A percentile compares a stretch with the other conserved stretches of the same genome.
Conservation (phyloP, 306 rosid species). For the Cucumis cinereus region DNA sequence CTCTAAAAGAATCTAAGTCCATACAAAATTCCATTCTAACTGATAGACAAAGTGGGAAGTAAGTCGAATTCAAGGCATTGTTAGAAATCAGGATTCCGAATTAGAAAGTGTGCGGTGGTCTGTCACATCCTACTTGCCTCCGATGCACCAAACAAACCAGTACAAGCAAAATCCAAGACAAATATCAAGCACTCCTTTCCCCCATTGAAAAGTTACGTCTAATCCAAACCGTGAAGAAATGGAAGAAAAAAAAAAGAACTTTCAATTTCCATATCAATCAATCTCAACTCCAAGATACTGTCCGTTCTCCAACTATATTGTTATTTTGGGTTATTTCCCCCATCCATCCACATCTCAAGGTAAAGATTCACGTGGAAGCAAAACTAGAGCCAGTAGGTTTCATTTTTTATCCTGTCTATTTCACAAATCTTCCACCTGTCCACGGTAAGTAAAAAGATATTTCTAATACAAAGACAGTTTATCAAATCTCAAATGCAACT, state of each 20-base stretch:
- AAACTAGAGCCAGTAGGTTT: neutral
- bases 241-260: neutral
- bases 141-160: neutral
- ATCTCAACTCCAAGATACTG: neutral
- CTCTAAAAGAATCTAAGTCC: too few relatives aligned
- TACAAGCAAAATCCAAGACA: neutral
- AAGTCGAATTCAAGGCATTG: too few relatives aligned
- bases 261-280: neutral
- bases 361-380: neutral
- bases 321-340: neutral
- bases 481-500: neutral
- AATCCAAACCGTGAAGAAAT: neutral
- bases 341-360: neutral
- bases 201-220: too few relatives aligned
- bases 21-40: too few relatives aligned
- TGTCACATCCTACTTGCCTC: neutral
- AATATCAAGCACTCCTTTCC: too few relatives aligned
- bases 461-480: neutral
- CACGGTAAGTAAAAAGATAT: neutral
- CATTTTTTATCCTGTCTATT: neutral
- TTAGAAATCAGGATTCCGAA: neutral
- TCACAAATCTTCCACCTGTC: neutral
- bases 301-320: neutral
- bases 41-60: too few relatives aligned
- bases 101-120: neutral